These are phyloP conservation scores for Curvularia sp. DNA, from an alignment of 2,329 filamentous ascomycete genomes.

Conservation along the genomic window DNA sequence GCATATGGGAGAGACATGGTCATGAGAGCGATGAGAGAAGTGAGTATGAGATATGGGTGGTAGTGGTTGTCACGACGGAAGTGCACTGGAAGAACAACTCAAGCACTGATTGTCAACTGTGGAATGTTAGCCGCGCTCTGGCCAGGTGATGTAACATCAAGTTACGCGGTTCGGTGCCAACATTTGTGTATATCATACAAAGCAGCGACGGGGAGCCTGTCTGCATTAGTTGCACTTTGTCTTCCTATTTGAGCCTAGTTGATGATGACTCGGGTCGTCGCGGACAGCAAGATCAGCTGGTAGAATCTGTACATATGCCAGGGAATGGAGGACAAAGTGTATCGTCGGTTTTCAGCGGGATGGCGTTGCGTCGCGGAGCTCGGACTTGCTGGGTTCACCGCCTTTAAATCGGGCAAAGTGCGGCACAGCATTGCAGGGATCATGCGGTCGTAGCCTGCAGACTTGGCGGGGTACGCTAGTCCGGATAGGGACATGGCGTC, in stretches of 20 bases:
- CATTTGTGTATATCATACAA: slow-evolving; percentile 1
- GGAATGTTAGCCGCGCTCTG: slow-evolving; percentile 8
- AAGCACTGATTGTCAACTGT: slow-evolving; percentile 7
- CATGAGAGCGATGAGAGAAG: slow-evolving; percentile 1
- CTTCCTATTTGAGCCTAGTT: slow-evolving; percentile 9
- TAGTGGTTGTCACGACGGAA: slow-evolving; percentile 3
- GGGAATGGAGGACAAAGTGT: neutral
- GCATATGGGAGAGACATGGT: slow-evolving; percentile 54
- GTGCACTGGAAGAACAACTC: neutral
- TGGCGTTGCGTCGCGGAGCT: slow-evolving; percentile 17
- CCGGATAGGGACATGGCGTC: slow-evolving; percentile 16
- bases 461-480: slow-evolving; percentile 24
- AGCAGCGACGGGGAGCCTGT: neutral
- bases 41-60: slow-evolving; percentile 2
- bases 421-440: slow-evolving; percentile 22
- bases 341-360: slow-evolving; percentile 22
- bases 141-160: slow-evolving; percentile 7
- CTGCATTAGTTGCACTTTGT: slow-evolving; percentile 11
- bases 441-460: slow-evolving; percentile 14
- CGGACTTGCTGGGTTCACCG: slow-evolving; percentile 27
- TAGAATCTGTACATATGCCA: neutral
- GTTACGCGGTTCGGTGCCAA: slow-evolving; percentile 2
- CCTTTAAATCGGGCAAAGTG: slow-evolving; percentile 19
- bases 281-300: neutral
- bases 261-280: neutral